phyloP scores from a whole-genome alignment of 257 asterid species.

The Plantago elongata region DNA sequence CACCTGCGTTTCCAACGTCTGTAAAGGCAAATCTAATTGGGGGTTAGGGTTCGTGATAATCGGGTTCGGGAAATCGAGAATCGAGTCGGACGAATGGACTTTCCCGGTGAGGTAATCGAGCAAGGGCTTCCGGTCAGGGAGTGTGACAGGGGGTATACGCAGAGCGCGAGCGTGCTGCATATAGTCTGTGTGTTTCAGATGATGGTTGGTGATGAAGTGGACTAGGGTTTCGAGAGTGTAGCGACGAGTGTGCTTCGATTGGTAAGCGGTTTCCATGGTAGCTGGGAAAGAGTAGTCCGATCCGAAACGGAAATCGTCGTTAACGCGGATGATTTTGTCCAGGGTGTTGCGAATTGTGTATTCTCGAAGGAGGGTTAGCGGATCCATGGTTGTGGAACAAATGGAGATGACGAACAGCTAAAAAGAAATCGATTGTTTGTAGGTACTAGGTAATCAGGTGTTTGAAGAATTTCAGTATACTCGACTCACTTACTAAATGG shows the following conservation, averaged over 20 bases:
- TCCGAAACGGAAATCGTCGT: conserved; percentile 77
- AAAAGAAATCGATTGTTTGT: too few species aligned
- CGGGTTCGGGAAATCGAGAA: conserved; percentile 40
- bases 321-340: conserved; percentile 50
- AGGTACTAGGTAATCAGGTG: too few species aligned
- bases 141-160: conserved; percentile 71
- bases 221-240: conserved; percentile 95
- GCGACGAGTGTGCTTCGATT: conserved; percentile 76
- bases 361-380: conserved; percentile 81
- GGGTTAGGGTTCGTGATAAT: conserved; percentile 26
- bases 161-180: conserved; percentile 71
- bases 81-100: conserved; percentile 64
- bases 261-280: conserved; percentile 73
- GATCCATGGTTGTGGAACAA: conserved; percentile 50
- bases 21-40: conserved; percentile 26
- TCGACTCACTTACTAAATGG: too few species aligned
- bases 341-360: conserved; percentile 71
- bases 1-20: conserved; percentile 21
- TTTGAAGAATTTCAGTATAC: too few species aligned
- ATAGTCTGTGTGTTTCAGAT: conserved; percentile 81
- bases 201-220: conserved; percentile 75
- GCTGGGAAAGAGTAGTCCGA: conserved; percentile 82
- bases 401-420: too few species aligned
- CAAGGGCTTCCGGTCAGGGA: conserved; percentile 82
- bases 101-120: conserved; percentile 89